Conservation (phyloP, 108 stramenopile species). For the Chaetoceros tenuissimus region DNA sequence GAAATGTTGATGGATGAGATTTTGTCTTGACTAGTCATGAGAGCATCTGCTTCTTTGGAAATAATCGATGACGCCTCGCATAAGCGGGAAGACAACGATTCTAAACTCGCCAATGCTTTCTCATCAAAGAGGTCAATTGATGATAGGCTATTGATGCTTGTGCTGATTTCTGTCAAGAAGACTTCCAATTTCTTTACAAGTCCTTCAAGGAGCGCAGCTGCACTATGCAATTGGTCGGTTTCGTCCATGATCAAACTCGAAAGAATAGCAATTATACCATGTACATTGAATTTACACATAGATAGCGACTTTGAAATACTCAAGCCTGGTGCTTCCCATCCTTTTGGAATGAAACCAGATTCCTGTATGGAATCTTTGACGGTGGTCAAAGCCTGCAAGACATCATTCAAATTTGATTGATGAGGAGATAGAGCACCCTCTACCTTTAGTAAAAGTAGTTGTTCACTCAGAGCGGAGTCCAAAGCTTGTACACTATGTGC, state of each 20-base stretch:
- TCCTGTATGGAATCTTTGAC: conserved; percentile 51
- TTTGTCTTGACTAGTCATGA: no score
- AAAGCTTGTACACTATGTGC: conserved; percentile 52
- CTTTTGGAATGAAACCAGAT: conserved; percentile 40
- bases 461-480: conserved; percentile 53
- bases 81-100: no score
- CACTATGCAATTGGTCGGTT: conserved; percentile 4
- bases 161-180: no score
- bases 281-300: conserved; percentile 50
- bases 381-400: conserved; percentile 43
- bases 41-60: no score
- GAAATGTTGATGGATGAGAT: no score
- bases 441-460: conserved; percentile 60
- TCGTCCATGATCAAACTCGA: conserved; percentile 21
- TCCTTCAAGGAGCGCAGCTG: not conserved
- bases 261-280: conserved; percentile 64
- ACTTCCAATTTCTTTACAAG: conserved; percentile 17
- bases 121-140: no score
- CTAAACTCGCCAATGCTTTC: no score
- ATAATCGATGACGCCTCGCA: no score
- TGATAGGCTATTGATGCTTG: no score
- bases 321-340: conserved; percentile 75
- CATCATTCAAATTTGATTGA: conserved; percentile 58
- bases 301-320: conserved; percentile 53
- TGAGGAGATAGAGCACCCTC: conserved; percentile 74